Evolutionary conservation across 345 rosid genomes (phyloP).

Genomic region (Limnanthes douglasii): DNA sequence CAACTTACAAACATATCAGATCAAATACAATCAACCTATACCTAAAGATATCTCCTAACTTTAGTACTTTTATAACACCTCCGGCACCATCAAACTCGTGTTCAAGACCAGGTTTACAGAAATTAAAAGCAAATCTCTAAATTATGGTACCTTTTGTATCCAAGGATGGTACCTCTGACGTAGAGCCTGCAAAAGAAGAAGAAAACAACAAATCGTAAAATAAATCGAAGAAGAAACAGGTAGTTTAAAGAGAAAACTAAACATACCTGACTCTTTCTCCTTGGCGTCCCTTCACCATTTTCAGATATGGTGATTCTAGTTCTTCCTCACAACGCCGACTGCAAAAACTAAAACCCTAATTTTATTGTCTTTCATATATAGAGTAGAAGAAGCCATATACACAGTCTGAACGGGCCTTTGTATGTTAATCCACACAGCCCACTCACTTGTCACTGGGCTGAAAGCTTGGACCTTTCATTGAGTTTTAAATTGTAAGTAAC

Average conservation of each 20-base stretch:
- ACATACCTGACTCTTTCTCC: slow-evolving; percentile 52
- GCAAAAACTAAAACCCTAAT: slow-evolving; percentile 4
- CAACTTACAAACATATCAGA: too few relatives aligned
- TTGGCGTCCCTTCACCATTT: slow-evolving; percentile 71
- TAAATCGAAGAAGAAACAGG: not conserved
- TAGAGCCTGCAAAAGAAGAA: slow-evolving; percentile 16
- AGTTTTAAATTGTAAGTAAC: too few relatives aligned
- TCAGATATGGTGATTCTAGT: slow-evolving; percentile 5
- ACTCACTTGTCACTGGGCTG: too few relatives aligned
- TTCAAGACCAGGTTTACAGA: not conserved
- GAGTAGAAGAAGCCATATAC: too few relatives aligned
- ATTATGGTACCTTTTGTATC: slow-evolving; percentile 28
- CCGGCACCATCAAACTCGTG: not conserved
- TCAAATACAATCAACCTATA: not conserved
- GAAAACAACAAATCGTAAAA: slow-evolving; percentile 1
- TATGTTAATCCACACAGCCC: too few relatives aligned
- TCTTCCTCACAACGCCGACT: slow-evolving; percentile 5
- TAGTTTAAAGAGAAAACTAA: not conserved
- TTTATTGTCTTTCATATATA: too few relatives aligned
- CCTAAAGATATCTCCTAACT: not conserved
- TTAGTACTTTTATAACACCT: not conserved
- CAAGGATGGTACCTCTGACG: slow-evolving; percentile 22
- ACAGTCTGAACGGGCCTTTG: too few relatives aligned
- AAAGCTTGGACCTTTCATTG: too few relatives aligned
- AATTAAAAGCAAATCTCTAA: not conserved